Percentiles rank a stretch among this genome's conserved stretches.
Evolutionary conservation across 805 yeast genomes (phyloP).

Genomic region (Priceomyces melissophilus): DNA sequence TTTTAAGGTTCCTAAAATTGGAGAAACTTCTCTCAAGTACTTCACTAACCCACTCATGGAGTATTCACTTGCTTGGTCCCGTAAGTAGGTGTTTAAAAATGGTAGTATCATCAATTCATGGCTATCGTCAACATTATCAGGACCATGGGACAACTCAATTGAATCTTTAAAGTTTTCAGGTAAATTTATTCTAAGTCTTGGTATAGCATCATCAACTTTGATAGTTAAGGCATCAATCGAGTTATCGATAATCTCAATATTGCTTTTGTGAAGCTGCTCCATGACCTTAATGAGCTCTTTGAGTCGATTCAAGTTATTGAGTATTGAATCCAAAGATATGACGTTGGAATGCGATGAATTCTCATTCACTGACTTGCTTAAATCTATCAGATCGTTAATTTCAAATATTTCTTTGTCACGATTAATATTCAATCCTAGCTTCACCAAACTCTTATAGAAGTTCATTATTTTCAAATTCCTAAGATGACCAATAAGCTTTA

Average conservation of each 20-base stretch:
- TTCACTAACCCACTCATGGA: constrained; percentile 31
- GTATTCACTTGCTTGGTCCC: constrained; percentile 8
- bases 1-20: constrained; percentile 23
- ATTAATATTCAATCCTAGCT: constrained; percentile 19
- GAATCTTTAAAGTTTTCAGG: constrained; percentile 13
- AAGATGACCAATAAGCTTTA: constrained; percentile 24
- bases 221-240: constrained; percentile 27
- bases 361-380: constrained; percentile 21
- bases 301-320: constrained; percentile 28
- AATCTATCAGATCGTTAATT: constrained; percentile 24
- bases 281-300: constrained; percentile 30
- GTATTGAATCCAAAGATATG: constrained; percentile 21
- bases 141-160: constrained; percentile 10
- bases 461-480: constrained; percentile 21
- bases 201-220: constrained; percentile 21
- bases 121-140: constrained; percentile 6
- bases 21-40: constrained; percentile 30
- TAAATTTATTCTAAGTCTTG: constrained; percentile 15
- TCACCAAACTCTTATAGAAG: constrained; percentile 14
- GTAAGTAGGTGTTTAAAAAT: constrained; percentile 12
- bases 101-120: constrained; percentile 13
- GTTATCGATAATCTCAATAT: constrained; percentile 23
- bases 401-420: constrained; percentile 23
- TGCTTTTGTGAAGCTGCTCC: constrained; percentile 27
- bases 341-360: constrained; percentile 8